Evolutionary conservation across 805 yeast genomes (phyloP).

Genomic region (Hanseniaspora singularis): DNA sequence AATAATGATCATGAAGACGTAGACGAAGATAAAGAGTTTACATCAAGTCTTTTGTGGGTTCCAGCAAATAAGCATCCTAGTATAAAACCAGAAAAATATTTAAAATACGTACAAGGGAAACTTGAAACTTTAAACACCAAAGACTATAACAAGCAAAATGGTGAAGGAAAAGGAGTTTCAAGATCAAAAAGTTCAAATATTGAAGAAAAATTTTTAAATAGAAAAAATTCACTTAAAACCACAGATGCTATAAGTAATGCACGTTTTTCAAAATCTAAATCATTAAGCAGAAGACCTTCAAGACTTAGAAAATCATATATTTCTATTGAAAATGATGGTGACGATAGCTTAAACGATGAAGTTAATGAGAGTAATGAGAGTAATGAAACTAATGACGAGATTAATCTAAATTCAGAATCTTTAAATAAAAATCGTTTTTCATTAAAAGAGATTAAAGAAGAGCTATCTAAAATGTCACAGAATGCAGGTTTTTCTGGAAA

Average conservation of each 20-base stretch:
- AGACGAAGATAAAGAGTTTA: conserved; percentile 22
- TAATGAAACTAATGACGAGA: too few species aligned
- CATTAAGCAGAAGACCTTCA: conserved; percentile 28
- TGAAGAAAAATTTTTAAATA: background rate
- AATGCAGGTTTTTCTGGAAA: conserved; percentile 67
- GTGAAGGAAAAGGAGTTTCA: too few species aligned
- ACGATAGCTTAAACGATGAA: too few species aligned
- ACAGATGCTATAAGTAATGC: background rate
- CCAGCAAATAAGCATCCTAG: conserved; percentile 93
- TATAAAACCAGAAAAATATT: conserved; percentile 80
- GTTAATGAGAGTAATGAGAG: too few species aligned
- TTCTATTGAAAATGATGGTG: conserved; percentile 5
- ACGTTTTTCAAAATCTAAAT: conserved; percentile 12
- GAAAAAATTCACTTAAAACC: background rate
- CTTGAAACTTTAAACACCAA: conserved; percentile 25
- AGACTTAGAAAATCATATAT: conserved; percentile 27
- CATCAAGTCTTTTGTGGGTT: conserved; percentile 69
- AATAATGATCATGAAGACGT: conserved; percentile 18
- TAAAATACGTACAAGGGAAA: conserved; percentile 46
- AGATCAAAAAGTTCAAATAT: conserved; percentile 20
- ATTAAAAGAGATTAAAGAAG: conserved; percentile 57
- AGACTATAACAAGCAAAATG: conserved; percentile 16
- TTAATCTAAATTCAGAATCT: too few species aligned
- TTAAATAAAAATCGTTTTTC: conserved; percentile 40
- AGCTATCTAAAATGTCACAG: conserved; percentile 60